phyloP scores from a whole-genome alignment of 2,329 filamentous ascomycete species.

The Hypoxylon sp. region DNA sequence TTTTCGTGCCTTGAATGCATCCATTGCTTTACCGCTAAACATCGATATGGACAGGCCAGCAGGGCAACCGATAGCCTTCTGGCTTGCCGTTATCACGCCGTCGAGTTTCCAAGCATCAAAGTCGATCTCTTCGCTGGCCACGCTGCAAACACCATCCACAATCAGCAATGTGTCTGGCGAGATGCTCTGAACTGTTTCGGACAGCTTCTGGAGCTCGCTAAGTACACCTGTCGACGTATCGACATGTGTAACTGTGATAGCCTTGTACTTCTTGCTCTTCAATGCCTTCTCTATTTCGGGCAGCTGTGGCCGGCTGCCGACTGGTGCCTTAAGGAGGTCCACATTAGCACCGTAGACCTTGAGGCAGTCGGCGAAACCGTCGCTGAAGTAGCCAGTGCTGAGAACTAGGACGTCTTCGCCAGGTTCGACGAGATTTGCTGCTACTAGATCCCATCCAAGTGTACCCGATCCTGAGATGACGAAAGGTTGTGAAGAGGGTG shows the following conservation, averaged over 20 bases:
- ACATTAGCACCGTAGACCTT: slow-evolving; percentile 90
- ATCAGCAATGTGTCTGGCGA: slow-evolving; percentile 93
- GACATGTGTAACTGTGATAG: slow-evolving; percentile 95
- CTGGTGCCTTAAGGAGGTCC: slow-evolving; percentile 89
- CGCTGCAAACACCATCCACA: slow-evolving; percentile 97
- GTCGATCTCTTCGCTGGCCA: slow-evolving; percentile 93
- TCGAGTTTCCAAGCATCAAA: slow-evolving; percentile 97
- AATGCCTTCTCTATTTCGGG: slow-evolving; percentile 90
- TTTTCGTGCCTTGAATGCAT: slow-evolving; percentile 84
- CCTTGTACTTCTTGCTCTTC: slow-evolving; percentile 92
- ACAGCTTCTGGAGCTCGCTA: slow-evolving; percentile 87
- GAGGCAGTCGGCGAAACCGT: slow-evolving; percentile 94
- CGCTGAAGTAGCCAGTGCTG: slow-evolving; percentile 97
- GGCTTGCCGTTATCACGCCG: slow-evolving; percentile 91
- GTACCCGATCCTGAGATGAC: slow-evolving; percentile 95
- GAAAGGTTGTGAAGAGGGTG: slow-evolving; percentile 88
- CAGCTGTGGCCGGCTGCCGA: slow-evolving; percentile 89
- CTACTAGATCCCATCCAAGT: slow-evolving; percentile 95
- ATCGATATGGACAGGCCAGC: slow-evolving; percentile 95
- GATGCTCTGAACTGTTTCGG: slow-evolving; percentile 85
- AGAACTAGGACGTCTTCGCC: slow-evolving; percentile 93
- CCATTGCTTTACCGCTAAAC: slow-evolving; percentile 89
- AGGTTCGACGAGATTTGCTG: slow-evolving; percentile 91
- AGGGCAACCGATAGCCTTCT: slow-evolving; percentile 97
- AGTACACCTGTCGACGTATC: slow-evolving; percentile 97